phyloP scores from a whole-genome alignment of 1,284 basidiomycete species.

The Marasmius fiardii region DNA sequence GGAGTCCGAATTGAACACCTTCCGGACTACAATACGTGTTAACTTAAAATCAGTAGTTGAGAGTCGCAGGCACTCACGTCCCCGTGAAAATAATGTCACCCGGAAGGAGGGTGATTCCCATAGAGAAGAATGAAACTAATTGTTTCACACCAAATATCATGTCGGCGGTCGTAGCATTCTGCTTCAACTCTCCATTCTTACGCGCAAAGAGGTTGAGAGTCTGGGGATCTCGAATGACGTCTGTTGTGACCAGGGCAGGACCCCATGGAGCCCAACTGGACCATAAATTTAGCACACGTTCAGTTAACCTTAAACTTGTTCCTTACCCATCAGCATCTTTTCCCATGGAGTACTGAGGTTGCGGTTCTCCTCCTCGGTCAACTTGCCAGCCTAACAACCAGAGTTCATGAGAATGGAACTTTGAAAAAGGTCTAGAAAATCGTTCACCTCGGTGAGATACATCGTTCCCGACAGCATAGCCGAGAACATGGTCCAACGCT shows the following conservation, averaged over 20 bases:
- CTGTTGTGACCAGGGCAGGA: constrained; percentile 40
- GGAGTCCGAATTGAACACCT: constrained; percentile 32
- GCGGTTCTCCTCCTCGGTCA: constrained; percentile 35
- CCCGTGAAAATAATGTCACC: constrained; percentile 61
- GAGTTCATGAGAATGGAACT: not conserved
- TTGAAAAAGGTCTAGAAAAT: not conserved
- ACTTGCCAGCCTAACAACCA: constrained; percentile 34
- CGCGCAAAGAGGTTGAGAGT: constrained; percentile 42
- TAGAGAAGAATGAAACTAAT: constrained; percentile 49
- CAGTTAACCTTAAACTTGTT: not conserved
- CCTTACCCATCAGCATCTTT: constrained; percentile 25
- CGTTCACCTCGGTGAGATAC: constrained; percentile 33
- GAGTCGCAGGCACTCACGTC: constrained; percentile 28
- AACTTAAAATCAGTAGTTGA: not conserved
- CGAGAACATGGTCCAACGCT: constrained; percentile 41
- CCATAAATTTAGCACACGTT: constrained; percentile 6
- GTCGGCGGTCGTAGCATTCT: constrained; percentile 44
- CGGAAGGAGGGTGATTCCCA: constrained; percentile 52
- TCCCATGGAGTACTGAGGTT: constrained; percentile 41
- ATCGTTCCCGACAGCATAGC: constrained; percentile 36
- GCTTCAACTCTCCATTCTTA: constrained; percentile 45
- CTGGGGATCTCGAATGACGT: constrained; percentile 42
- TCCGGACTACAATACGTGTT: constrained; percentile 23
- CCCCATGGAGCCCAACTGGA: constrained; percentile 42
- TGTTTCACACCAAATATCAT: constrained; percentile 43